Conservation (phyloP, 2,329 filamentous ascomycete species). For the Penicillium aurantiogriseum region DNA sequence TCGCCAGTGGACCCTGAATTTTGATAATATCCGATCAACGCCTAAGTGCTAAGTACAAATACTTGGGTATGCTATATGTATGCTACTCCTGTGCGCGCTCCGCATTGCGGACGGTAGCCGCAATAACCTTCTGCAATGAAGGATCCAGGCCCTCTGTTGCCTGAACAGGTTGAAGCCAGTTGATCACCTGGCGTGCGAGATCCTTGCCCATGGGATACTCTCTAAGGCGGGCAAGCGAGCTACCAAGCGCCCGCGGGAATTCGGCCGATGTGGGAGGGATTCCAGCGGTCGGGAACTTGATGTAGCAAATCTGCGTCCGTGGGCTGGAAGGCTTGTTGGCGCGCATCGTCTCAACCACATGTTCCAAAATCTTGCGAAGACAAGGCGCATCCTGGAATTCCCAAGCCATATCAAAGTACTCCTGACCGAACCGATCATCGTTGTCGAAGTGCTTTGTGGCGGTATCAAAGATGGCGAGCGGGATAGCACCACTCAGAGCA, state of each 20-base stretch:
- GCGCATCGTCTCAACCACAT: slow-evolving; percentile 66
- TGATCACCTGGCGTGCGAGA: slow-evolving; percentile 49
- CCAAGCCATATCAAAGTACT: slow-evolving; percentile 78
- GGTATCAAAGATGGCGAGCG: slow-evolving; percentile 85
- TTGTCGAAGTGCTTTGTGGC: slow-evolving; percentile 75
- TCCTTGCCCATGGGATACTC: slow-evolving; percentile 44
- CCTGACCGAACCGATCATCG: slow-evolving; percentile 63
- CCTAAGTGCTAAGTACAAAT: slow-evolving; percentile 19
- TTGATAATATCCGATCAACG: slow-evolving; percentile 27
- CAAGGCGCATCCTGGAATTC: slow-evolving; percentile 67
- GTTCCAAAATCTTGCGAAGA: slow-evolving; percentile 65
- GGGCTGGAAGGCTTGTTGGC: slow-evolving; percentile 60
- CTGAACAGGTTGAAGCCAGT: slow-evolving; percentile 50
- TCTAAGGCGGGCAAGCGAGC: slow-evolving; percentile 63
- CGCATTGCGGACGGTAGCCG: slow-evolving; percentile 38
- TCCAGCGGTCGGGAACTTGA: slow-evolving; percentile 68
- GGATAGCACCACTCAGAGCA: slow-evolving; percentile 88
- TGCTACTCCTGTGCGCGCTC: slow-evolving; percentile 29
- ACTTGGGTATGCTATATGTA: slow-evolving; percentile 13
- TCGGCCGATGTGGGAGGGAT: slow-evolving; percentile 62
- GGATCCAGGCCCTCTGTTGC: slow-evolving; percentile 51
- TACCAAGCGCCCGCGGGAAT: slow-evolving; percentile 70
- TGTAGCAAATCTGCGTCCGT: slow-evolving; percentile 66
- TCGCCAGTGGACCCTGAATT: slow-evolving; percentile 15
- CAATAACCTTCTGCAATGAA: slow-evolving; percentile 54